A percentile compares a stretch with the other conserved stretches of the same genome.
phyloP scores from a whole-genome alignment of 495 filamentous ascomycete species.

The Cetradonia linearis region DNA sequence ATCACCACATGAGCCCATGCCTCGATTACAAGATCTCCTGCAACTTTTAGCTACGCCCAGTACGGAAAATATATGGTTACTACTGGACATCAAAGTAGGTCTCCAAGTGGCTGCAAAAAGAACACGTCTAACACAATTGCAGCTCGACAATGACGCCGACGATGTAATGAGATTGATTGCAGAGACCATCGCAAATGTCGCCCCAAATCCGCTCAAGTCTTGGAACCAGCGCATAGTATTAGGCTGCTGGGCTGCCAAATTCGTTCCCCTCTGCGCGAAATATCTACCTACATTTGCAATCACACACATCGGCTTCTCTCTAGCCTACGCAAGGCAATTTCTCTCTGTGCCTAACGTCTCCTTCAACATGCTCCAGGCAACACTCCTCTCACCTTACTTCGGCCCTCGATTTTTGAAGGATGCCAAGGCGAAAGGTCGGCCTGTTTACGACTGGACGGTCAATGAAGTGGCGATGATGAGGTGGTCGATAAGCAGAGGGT shows the following conservation, averaged over 20 bases:
- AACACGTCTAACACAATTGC: conserved; percentile 17
- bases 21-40: conserved; percentile 65
- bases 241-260: conserved; percentile 67
- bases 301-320: conserved; percentile 62
- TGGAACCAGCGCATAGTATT: conserved; percentile 68
- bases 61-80: conserved; percentile 58
- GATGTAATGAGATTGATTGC: conserved; percentile 57
- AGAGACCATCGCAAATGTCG: conserved; percentile 46
- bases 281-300: conserved; percentile 60
- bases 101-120: background rate
- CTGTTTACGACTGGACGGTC: conserved; percentile 74
- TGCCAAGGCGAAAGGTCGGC: conserved; percentile 41
- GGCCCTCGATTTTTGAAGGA: conserved; percentile 56
- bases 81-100: conserved; percentile 79
- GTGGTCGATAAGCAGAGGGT: conserved; percentile 49
- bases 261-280: conserved; percentile 45
- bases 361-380: conserved; percentile 63
- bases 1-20: conserved; percentile 60
- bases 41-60: conserved; percentile 53
- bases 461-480: conserved; percentile 65
- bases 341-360: conserved; percentile 48
- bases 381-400: conserved; percentile 50
- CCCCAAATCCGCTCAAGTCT: conserved; percentile 33
- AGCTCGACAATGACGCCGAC: conserved; percentile 58
- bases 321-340: conserved; percentile 59